A percentile compares a stretch with the other conserved stretches of the same genome.
These are phyloP conservation scores for Mortierella antarctica DNA, from an alignment of 192 early-diverging fungal genomes.

Conservation along the genomic window DNA sequence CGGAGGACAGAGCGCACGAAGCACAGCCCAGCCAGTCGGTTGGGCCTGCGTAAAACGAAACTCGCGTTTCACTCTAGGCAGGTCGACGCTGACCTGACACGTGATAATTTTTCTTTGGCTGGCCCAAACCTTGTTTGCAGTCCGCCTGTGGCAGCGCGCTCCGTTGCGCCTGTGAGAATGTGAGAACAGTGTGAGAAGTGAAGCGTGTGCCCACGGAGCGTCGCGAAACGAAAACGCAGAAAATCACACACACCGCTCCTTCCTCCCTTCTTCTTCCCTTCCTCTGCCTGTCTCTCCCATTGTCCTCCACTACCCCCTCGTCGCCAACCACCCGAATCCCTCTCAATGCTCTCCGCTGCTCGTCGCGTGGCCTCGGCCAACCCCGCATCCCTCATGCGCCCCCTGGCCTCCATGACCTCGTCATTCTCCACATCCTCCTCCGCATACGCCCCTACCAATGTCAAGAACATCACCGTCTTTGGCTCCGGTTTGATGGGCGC, in stretches of 20 bases:
- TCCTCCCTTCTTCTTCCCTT: slow-evolving; percentile 8
- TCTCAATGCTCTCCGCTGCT: slow-evolving; percentile 40
- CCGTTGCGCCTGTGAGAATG: slow-evolving; percentile 5
- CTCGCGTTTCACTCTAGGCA: too few species aligned
- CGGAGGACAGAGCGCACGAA: too few species aligned
- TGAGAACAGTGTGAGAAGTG: background rate
- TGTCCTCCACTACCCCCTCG: background rate
- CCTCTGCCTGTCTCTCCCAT: background rate
- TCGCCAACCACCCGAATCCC: background rate
- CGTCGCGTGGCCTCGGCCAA: slow-evolving; percentile 51
- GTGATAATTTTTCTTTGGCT: background rate
- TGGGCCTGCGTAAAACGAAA: too few species aligned
- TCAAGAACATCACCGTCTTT: slow-evolving; percentile 82
- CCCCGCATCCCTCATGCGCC: slow-evolving; percentile 44
- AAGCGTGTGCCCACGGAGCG: too few species aligned
- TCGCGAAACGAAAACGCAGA: too few species aligned
- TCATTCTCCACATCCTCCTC: slow-evolving; percentile 53
- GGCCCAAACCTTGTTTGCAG: background rate
- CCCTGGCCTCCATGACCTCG: slow-evolving; percentile 40
- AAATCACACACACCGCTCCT: background rate
- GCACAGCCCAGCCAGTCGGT: too few species aligned
- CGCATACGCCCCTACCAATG: slow-evolving; percentile 32
- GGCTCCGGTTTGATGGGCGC: slow-evolving; percentile 92
- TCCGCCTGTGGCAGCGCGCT: slow-evolving; percentile 18
- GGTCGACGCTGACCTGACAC: background rate